A percentile compares a stretch with the other conserved stretches of the same genome.
Evolutionary conservation across 2,329 filamentous ascomycete genomes (phyloP).

Genomic region (Penicillium polonicum): DNA sequence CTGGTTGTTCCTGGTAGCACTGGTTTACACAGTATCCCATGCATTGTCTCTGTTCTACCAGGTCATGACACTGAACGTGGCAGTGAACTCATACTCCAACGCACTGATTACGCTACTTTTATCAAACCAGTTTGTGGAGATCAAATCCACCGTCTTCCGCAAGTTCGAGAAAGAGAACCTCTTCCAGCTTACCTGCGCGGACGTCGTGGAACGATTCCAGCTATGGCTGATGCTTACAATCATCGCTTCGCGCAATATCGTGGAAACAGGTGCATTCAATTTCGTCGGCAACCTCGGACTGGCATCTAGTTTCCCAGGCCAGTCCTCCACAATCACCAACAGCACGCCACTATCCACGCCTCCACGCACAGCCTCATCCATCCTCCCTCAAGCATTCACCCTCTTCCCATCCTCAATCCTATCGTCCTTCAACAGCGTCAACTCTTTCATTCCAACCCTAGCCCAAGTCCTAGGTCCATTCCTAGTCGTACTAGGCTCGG

Average conservation of each 20-base stretch:
- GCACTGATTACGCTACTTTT: conserved; percentile 86
- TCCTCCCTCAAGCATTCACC: conserved; percentile 87
- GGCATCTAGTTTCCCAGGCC: conserved; percentile 30
- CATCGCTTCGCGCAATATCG: conserved; percentile 92
- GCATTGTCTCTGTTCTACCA: conserved; percentile 91
- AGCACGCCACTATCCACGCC: conserved; percentile 59
- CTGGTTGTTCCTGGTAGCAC: conserved; percentile 83
- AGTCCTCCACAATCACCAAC: conserved; percentile 37
- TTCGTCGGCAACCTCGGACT: conserved; percentile 41
- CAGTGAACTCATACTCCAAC: conserved; percentile 98
- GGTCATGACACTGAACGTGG: conserved; percentile 95
- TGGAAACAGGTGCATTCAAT: conserved; percentile 86
- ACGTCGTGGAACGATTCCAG: conserved; percentile 95
- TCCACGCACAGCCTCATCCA: conserved; percentile 60
- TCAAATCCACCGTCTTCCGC: conserved; percentile 98
- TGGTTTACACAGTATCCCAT: conserved; percentile 85
- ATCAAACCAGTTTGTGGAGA: conserved; percentile 98
- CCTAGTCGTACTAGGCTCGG: conserved; percentile 87
- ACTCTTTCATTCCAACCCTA: conserved; percentile 44
- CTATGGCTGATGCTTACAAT: conserved; percentile 97
- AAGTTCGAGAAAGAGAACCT: conserved; percentile 97
- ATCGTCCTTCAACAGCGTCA: conserved; percentile 43
- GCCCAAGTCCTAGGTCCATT: conserved; percentile 92
- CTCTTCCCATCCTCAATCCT: conserved; percentile 61
- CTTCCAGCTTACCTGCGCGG: conserved; percentile 93